Conservation (phyloP, 2,329 filamentous ascomycete genomes). For the Aspergillus novoparasiticus region DNA sequence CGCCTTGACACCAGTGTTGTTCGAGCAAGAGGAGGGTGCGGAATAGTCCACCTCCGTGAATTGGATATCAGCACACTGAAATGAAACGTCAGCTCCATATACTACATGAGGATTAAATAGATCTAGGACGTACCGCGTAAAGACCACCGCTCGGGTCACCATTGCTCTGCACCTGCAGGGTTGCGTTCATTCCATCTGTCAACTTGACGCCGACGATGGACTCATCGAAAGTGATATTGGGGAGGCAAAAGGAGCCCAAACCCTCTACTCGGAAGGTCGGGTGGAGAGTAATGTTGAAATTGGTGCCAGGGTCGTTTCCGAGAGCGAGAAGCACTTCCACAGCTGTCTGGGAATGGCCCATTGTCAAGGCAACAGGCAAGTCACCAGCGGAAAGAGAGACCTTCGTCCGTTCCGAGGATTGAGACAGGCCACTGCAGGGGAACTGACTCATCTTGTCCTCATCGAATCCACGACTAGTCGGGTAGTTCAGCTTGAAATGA, state of each 20-base stretch:
- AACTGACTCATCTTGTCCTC: conserved; percentile 50
- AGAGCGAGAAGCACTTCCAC: conserved; percentile 58
- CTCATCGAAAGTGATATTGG: conserved; percentile 50
- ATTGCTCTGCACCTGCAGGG: conserved; percentile 69
- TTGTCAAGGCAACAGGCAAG: conserved; percentile 54
- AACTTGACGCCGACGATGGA: conserved; percentile 47
- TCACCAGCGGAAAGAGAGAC: conserved; percentile 52
- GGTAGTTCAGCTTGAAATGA: conserved; percentile 60
- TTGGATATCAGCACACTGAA: conserved; percentile 71
- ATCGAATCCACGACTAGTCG: conserved; percentile 52
- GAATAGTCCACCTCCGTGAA: conserved; percentile 56
- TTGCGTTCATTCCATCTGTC: conserved; percentile 63
- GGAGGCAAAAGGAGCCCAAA: conserved; percentile 67
- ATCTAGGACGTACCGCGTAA: conserved; percentile 59
- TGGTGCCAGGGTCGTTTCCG: conserved; percentile 55
- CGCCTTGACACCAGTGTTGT: conserved; percentile 58
- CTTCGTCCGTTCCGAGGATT: conserved; percentile 48
- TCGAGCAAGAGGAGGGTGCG: conserved; percentile 57
- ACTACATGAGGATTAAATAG: conserved; percentile 6
- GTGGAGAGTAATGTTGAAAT: conserved; percentile 71
- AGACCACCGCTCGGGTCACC: conserved; percentile 62
- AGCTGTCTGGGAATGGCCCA: conserved; percentile 56
- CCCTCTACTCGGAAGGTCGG: conserved; percentile 63
- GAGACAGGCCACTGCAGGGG: conserved; percentile 56
- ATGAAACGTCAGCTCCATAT: not conserved